phyloP scores from a whole-genome alignment of 2,329 filamentous ascomycete genomes.

The Emmonsia crescens region DNA sequence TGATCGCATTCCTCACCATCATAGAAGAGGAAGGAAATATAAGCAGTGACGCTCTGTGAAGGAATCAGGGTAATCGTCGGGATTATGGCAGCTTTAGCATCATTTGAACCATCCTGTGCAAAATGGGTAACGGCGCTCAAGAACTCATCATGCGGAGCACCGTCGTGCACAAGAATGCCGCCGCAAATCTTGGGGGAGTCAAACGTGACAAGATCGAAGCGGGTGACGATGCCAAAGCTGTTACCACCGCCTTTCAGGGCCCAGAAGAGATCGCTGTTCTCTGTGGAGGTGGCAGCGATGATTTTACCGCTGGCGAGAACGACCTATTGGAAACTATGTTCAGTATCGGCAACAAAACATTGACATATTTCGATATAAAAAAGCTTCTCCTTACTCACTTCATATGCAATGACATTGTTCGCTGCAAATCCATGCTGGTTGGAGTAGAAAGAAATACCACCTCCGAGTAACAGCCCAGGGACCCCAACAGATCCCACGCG shows the following conservation, averaged over 20 bases:
- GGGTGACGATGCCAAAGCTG: constrained; percentile 26
- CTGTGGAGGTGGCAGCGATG: constrained; percentile 16
- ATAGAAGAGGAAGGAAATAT: constrained; percentile 2
- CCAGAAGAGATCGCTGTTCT: constrained; percentile 26
- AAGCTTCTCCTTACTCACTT: constrained; percentile 12
- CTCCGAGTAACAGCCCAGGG: constrained; percentile 26
- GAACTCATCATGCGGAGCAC: background rate
- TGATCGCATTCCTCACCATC: constrained; percentile 1
- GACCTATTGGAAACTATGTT: constrained; percentile 1
- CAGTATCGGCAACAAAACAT: background rate
- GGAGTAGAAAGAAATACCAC: constrained; percentile 25
- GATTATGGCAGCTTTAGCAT: constrained; percentile 1
- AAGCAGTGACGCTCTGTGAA: background rate
- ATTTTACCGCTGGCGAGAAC: constrained; percentile 23
- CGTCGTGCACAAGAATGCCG: background rate
- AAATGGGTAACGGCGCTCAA: background rate
- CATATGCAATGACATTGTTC: constrained; percentile 24
- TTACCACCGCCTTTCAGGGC: constrained; percentile 27
- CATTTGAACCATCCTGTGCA: background rate
- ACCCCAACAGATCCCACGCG: constrained; percentile 27
- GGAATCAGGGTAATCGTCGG: background rate
- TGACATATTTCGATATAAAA: background rate
- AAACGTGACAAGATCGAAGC: constrained; percentile 14
- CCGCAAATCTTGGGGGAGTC: background rate
- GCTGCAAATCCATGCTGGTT: constrained; percentile 25